phyloP scores from a whole-genome alignment of 805 yeast genomes.

The Kazachstania kunashirensis region DNA sequence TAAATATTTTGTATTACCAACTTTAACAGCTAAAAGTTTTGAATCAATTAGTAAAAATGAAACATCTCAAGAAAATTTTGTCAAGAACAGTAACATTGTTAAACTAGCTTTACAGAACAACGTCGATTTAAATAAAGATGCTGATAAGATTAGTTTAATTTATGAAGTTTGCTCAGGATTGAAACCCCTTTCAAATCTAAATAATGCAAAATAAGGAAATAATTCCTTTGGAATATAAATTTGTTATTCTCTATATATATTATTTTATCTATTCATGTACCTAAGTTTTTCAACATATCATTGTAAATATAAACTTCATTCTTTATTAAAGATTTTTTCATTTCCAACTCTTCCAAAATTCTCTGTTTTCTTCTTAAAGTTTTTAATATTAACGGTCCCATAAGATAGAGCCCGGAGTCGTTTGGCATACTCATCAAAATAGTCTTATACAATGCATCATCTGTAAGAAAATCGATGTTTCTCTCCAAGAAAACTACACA shows the following conservation, averaged over 20 bases:
- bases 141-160: constrained; percentile 11
- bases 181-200: constrained; percentile 21
- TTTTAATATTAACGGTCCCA: constrained; percentile 11
- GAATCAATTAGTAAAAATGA: constrained; percentile 13
- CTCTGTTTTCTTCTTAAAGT: constrained; percentile 9
- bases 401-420: constrained; percentile 8
- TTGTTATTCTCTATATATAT: not conserved
- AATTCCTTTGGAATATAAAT: not conserved
- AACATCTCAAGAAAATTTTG: constrained; percentile 11
- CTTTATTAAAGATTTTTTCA: constrained; percentile 19
- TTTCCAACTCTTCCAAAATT: constrained; percentile 6
- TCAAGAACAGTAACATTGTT: constrained; percentile 16
- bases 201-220: constrained; percentile 1
- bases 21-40: constrained; percentile 9
- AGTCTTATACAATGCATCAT: constrained; percentile 6
- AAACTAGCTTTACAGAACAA: constrained; percentile 19
- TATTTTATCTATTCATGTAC: constrained; percentile 4
- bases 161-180: constrained; percentile 27
- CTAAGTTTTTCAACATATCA: constrained; percentile 6
- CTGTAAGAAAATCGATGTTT: constrained; percentile 9
- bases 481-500: constrained; percentile 13
- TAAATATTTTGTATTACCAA: constrained; percentile 11
- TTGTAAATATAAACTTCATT: constrained; percentile 10
- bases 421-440: constrained; percentile 15
- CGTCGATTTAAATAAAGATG: constrained; percentile 8